Base-by-base conservation (phyloP, 1,284 basidiomycete genomes). In the Sanghuangporus sanghuang region DNA sequence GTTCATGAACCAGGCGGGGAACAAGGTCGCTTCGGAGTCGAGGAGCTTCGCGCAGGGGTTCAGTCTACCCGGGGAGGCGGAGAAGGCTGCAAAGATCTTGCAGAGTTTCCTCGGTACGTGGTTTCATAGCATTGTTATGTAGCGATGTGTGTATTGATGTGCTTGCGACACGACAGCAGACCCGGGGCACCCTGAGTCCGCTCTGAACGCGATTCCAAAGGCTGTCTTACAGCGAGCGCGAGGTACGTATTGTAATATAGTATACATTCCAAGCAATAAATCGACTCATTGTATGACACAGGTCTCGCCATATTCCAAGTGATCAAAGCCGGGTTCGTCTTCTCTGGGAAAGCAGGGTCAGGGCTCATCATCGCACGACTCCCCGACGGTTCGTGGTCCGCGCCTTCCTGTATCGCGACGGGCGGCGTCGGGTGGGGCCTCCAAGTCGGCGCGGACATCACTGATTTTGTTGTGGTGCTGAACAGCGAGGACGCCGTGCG, bases 321-420 rank as follows among this genome's bases (percentile, higher is more conserved):
- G 32, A 78, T 98, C 74, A 93, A 93, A 75, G 94, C 93, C 6
- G 95, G 96, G 1, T 98, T 98, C 78, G 87, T 98, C 63, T 97
- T 98, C 82, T 95, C 93, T 8, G 96, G 95, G 59, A 96, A 96
- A 76, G 95, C 93, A 1, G 96, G 96, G 42, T 95, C 92, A 0
- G 96, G 96, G 8, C 77, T 99, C 64, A 95, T 99, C 73, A 91
- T 98, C 70, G 93, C 96, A 9, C 88, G 97, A 16, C 85, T 98
- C 42, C 92, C 93, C 3, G 96, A 98, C 72, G 97, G 96, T 66
- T 95, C 92, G 21, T 98, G 96, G 96, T 95, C 92, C 55, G 96
- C 96, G 1, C 96, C 96, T 0, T 95, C 91, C 50, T 98, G 96
- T 77, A 97, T 99, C 73, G 96, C 93, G n/a, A 98, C 96, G 0